These are phyloP conservation scores for Lentinula raphanica DNA, from an alignment of 768 basidiomycete genomes.

Conservation along the genomic window DNA sequence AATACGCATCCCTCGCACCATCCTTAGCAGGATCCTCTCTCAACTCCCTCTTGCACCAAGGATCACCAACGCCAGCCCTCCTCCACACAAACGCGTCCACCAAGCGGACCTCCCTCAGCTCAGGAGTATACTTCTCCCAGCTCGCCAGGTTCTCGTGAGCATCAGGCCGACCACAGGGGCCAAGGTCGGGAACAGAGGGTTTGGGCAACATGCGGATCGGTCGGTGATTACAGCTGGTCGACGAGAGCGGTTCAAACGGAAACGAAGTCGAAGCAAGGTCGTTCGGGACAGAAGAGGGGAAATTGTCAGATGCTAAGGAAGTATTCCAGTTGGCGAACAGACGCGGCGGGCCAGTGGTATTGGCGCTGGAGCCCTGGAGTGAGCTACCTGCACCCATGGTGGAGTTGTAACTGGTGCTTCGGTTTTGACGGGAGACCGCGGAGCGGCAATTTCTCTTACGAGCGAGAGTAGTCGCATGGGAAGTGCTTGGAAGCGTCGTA, in stretches of 20 bases:
- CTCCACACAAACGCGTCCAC: conserved; percentile 34
- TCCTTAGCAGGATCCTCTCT: background rate
- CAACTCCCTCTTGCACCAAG: conserved; percentile 25
- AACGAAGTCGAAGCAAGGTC: background rate
- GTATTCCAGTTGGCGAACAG: no score
- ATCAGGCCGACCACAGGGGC: background rate
- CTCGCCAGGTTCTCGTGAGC: conserved; percentile 31
- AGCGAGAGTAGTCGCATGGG: background rate
- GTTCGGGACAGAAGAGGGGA: background rate
- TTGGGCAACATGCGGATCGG: background rate
- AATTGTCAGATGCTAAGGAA: background rate
- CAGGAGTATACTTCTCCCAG: conserved; percentile 37
- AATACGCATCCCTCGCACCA: background rate
- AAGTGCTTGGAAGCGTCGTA: background rate
- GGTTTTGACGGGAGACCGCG: background rate
- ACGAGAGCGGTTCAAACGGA: background rate
- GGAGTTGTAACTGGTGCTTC: background rate
- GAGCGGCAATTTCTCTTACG: background rate
- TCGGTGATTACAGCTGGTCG: no score
- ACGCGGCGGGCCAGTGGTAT: background rate
- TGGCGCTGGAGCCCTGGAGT: background rate
- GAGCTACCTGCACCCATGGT: background rate
- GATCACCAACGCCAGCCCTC: conserved; percentile 29
- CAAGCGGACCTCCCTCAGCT: conserved; percentile 36
- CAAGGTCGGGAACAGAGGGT: background rate